Conservation (phyloP, 768 basidiomycete species). For the Amyloporia xantha region DNA sequence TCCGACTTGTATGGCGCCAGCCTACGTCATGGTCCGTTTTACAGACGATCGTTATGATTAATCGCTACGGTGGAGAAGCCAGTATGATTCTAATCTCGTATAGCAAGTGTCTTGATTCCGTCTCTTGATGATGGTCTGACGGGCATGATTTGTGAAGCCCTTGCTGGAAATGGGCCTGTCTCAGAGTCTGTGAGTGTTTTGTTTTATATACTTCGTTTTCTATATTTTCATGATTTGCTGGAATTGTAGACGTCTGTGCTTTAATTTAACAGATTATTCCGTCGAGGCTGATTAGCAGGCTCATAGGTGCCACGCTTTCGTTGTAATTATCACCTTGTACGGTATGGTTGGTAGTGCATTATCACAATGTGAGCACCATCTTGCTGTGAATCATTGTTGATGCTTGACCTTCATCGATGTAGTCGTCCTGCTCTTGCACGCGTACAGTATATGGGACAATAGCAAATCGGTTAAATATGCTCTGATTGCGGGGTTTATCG, state of each 20-base stretch:
- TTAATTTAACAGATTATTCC: not conserved
- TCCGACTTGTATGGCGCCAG: constrained; percentile 1
- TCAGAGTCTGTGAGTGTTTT: not conserved
- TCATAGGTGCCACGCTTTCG: not conserved
- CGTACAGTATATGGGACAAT: not conserved
- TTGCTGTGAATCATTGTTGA: not conserved
- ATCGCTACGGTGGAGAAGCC: constrained; percentile 2
- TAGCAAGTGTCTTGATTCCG: not conserved
- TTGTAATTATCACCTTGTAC: not conserved
- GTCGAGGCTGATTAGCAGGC: not conserved
- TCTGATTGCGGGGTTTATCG: not conserved
- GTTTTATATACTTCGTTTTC: not conserved
- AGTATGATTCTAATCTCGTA: constrained; percentile 1
- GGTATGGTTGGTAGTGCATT: not conserved
- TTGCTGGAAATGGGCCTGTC: not conserved
- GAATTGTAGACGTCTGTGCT: not conserved
- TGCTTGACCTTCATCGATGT: not conserved
- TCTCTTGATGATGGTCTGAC: not conserved
- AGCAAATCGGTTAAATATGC: not conserved
- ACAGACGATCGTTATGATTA: not conserved
- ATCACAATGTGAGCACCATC: not conserved
- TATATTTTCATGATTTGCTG: not conserved
- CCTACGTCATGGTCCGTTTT: not conserved
- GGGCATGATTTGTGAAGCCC: not conserved
- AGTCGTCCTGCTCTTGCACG: not conserved